phyloP scores from a whole-genome alignment of 768 basidiomycete genomes.

The Chlorophyllum brunneum region DNA sequence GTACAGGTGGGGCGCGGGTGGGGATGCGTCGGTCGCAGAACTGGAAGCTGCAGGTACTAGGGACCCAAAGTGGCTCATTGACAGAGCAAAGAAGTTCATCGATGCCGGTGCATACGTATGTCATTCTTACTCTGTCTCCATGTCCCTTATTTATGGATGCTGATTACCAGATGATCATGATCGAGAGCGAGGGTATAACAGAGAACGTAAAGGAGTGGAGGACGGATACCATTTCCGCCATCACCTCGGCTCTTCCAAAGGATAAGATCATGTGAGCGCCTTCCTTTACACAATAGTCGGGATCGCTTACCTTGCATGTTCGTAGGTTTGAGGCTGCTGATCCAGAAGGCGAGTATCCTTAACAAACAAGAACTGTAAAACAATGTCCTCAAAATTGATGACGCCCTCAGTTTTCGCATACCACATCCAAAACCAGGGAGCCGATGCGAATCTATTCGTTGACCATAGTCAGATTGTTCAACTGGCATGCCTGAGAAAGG shows the following conservation, averaged over 20 bases:
- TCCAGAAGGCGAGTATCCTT: background rate
- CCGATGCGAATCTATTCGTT: conserved; percentile 38
- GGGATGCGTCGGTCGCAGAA: conserved; percentile 34
- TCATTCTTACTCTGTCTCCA: background rate
- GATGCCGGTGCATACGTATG: conserved; percentile 35
- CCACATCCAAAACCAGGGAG: conserved; percentile 41
- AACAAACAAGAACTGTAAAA: background rate
- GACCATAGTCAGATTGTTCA: conserved; percentile 44
- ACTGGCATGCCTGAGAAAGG: conserved; percentile 37
- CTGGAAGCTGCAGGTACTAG: conserved; percentile 36
- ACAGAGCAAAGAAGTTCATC: conserved; percentile 34
- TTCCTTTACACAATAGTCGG: background rate
- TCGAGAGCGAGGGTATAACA: conserved; percentile 44
- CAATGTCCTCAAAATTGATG: background rate
- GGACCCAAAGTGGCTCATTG: conserved; percentile 37
- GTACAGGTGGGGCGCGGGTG: conserved; percentile 40
- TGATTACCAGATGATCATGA: conserved; percentile 33
- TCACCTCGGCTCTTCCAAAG: conserved; percentile 34
- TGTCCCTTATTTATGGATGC: background rate
- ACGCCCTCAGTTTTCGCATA: conserved; percentile 31
- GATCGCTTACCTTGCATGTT: background rate
- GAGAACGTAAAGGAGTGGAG: conserved; percentile 40
- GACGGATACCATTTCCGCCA: conserved; percentile 39
- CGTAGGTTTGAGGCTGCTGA: conserved; percentile 9
- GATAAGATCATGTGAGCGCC: conserved; percentile 38